A percentile compares a stretch with the other conserved stretches of the same genome.
Conservation (phyloP, 306 rosid genomes). For the Mimosa pudica region DNA sequence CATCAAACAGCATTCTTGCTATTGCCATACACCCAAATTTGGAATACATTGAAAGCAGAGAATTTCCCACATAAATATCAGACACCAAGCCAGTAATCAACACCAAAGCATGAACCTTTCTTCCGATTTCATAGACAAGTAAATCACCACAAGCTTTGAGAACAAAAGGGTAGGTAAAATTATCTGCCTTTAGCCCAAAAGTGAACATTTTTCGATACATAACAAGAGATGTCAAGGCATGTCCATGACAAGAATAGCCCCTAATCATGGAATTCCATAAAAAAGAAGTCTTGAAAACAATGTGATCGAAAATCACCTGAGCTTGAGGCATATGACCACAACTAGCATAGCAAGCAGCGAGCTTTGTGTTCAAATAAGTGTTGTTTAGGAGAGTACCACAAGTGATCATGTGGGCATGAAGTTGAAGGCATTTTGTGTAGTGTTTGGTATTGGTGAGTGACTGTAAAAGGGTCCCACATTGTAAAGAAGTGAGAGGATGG, state of each 20-base stretch:
- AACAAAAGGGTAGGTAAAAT: conserved; percentile 67
- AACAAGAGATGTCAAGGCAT: conserved; percentile 35
- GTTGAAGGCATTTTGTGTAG: conserved; percentile 44
- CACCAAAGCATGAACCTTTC: conserved; percentile 52
- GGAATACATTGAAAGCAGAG: conserved; percentile 48
- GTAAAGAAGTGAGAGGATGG: conserved; percentile 46
- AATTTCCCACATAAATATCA: conserved; percentile 58
- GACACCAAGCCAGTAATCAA: conserved; percentile 50
- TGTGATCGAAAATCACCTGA: conserved; percentile 44
- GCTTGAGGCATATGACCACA: conserved; percentile 54
- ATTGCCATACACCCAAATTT: conserved; percentile 47
- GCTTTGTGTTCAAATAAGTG: conserved; percentile 54
- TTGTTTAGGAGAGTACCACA: conserved; percentile 48
- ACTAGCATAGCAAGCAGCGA: conserved; percentile 54
- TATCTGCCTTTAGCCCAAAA: conserved; percentile 46
- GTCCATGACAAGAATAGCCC: conserved; percentile 49
- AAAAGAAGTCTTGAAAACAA: conserved; percentile 45
- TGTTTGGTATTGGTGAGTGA: conserved; percentile 51
- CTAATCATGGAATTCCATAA: conserved; percentile 62
- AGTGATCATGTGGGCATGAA: conserved; percentile 48
- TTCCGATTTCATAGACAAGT: conserved; percentile 46
- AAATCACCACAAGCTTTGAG: conserved; percentile 64
- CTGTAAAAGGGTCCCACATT: conserved; percentile 58
- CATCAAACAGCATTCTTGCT: conserved; percentile 58
- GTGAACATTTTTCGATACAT: conserved; percentile 53